These are phyloP conservation scores for Aspergillus bridgeri DNA, from an alignment of 495 filamentous ascomycete species.

Conservation along the genomic window DNA sequence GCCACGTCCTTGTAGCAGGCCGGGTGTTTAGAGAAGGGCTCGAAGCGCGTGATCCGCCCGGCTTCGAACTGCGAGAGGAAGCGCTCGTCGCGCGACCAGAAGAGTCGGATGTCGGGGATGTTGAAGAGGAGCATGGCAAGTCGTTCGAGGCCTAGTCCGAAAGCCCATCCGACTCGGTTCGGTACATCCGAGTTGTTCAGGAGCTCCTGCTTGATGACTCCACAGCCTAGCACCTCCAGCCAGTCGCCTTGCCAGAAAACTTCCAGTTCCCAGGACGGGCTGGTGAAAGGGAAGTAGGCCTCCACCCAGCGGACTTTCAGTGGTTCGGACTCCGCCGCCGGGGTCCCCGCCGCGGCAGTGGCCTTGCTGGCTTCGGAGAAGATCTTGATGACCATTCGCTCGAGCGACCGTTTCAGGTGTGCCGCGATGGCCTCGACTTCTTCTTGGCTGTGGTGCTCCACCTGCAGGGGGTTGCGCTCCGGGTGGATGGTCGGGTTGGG, in stretches of 20 bases:
- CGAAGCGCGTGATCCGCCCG: constrained; percentile 64
- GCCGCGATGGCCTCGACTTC: constrained; percentile 80
- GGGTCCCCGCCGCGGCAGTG: constrained; percentile 46
- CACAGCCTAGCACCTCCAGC: constrained; percentile 92
- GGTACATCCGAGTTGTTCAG: constrained; percentile 73
- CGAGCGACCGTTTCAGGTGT: constrained; percentile 86
- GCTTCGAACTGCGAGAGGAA: constrained; percentile 81
- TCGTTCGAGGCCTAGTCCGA: constrained; percentile 87
- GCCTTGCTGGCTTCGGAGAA: constrained; percentile 76
- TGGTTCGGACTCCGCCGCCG: constrained; percentile 58
- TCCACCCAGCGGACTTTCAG: constrained; percentile 90
- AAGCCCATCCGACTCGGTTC: constrained; percentile 85
- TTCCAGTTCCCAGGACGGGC: constrained; percentile 92
- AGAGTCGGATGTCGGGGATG: constrained; percentile 95
- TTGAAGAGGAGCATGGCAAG: constrained; percentile 96
- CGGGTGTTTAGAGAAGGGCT: constrained; percentile 86
- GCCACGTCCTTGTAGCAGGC: constrained; percentile 85
- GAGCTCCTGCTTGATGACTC: constrained; percentile 80
- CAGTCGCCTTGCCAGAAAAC: constrained; percentile 93
- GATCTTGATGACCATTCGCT: constrained; percentile 83
- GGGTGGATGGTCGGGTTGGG: constrained; percentile 75
- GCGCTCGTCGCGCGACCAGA: constrained; percentile 83
- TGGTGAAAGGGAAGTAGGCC: constrained; percentile 94
- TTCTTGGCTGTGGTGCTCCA: constrained; percentile 60
- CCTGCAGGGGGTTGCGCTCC: constrained; percentile 81